Evolutionary conservation across 108 stramenopile genomes (phyloP), one percentile per base, ranked within the genome.

Genomic region (Fragilariopsis cylindrus): DNA sequence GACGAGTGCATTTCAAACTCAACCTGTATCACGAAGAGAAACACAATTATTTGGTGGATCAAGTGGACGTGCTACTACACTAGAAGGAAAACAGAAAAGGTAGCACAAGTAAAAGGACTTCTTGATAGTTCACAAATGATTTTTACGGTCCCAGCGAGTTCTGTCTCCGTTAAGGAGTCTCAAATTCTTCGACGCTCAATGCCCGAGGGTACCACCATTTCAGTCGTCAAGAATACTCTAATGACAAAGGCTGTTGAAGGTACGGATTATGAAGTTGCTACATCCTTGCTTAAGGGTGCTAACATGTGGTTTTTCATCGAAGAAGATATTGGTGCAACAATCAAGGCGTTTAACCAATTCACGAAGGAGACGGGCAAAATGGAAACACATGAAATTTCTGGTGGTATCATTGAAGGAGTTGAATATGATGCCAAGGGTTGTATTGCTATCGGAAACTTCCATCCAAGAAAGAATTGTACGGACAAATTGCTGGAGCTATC

Each of bases 271-370:
- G 90, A 90, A 79, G 62, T 71, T 43, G 89, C 84, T 50, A 70
- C 78, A 9, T 70, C 75, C 13, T 54, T 92, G 70, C 81, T 92
- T 12, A 85, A 81, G 71, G 96, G 96, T 15, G 79, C 92, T 60
- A 97, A 97, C 87, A 87, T 93, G 91, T 97, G 97, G 97, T 92
- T 97, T 71, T 97, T 97, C 82, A 89, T 96, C 56, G 93, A 96
- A 68, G 93, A 95, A 60, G 93, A 97, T 70, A 90, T 96, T 50
- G 85, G 88, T 39, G 92, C 81, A 21, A 84, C 91, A 70, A 84
- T 97, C 78, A 94, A 92, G 80, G 81, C 88, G 48, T 90, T 84
- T 76, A 88, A 93, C 45, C 71, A 77, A 1, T 95, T 96, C 73
- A 46, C 73, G 52, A 96, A 97, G 86, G 88, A 86, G 4, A 49